phyloP scores from a whole-genome alignment of 75 land plant species.

The Isoetes taiwanensis region DNA sequence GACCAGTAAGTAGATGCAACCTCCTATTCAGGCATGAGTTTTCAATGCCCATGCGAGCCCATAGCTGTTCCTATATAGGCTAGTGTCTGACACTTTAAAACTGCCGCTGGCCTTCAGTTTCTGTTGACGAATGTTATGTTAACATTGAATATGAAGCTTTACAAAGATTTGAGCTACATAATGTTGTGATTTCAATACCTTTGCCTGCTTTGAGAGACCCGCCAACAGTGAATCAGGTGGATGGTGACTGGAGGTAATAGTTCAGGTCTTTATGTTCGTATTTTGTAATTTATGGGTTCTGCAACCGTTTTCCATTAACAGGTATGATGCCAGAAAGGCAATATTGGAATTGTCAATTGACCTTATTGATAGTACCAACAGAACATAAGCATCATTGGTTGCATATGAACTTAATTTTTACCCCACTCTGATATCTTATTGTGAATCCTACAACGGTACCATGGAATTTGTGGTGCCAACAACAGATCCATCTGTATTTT shows the following conservation, averaged over 20 bases:
- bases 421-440: no score
- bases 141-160: conserved; percentile 96
- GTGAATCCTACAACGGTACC: conserved; percentile 60
- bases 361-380: conserved; percentile 72
- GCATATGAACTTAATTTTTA: no score
- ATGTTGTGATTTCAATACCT: conserved; percentile 82
- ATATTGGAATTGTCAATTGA: conserved; percentile 80
- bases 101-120: conserved; percentile 99
- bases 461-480: conserved; percentile 96
- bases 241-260: conserved; percentile 99
- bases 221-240: conserved; percentile 77
- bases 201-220: conserved; percentile 86
- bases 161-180: conserved; percentile 71
- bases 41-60: no score
- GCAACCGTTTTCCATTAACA: conserved; percentile 24
- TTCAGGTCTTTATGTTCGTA: no score
- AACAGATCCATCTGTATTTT: conserved; percentile 65
- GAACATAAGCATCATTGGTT: conserved; percentile 39
- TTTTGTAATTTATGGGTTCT: no score
- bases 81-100: no score
- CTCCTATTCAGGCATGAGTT: no score
- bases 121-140: conserved; percentile 85
- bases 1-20: conserved; percentile 67
- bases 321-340: conserved; percentile 81
- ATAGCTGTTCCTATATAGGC: no score